These are phyloP conservation scores for Fraxinus pennsylvanica DNA, from an alignment of 257 asterid genomes.

Conservation along the genomic window DNA sequence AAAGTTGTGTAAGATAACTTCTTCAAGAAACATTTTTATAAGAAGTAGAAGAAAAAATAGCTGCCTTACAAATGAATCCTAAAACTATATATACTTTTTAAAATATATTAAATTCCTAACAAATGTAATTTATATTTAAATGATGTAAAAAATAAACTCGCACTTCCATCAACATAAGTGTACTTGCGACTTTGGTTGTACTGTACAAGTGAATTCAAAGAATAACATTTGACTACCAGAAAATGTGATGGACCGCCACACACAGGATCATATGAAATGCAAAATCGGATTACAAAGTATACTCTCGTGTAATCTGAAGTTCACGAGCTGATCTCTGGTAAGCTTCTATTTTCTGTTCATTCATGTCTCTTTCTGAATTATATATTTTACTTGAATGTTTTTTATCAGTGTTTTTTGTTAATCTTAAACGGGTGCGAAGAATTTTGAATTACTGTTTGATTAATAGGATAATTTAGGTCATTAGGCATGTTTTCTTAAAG, in stretches of 20 bases:
- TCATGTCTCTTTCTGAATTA: not conserved
- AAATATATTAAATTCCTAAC: no score
- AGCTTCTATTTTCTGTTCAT: conserved; percentile 10
- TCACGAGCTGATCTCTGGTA: conserved; percentile 21
- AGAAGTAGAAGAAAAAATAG: no score
- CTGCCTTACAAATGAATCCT: no score
- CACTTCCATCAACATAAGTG: no score
- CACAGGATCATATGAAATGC: conserved; percentile 5
- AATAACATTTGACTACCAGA: not conserved
- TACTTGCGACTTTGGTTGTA: no score
- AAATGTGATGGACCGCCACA: conserved; percentile 16
- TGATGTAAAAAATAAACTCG: no score
- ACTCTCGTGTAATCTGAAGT: conserved; percentile 3
- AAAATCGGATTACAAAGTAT: not conserved
- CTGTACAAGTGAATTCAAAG: no score
- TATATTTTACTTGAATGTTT: not conserved
- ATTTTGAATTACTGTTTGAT: not conserved
- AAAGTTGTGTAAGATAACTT: no score
- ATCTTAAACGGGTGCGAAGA: not conserved
- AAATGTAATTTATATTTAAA: no score
- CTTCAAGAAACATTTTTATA: no score
- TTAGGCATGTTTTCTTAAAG: not conserved
- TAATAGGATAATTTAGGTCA: not conserved
- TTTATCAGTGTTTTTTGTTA: not conserved
- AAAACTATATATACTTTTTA: no score